These are phyloP conservation scores for Nicotiana sylvestris DNA, from an alignment of 257 asterid species.

Conservation along the genomic window DNA sequence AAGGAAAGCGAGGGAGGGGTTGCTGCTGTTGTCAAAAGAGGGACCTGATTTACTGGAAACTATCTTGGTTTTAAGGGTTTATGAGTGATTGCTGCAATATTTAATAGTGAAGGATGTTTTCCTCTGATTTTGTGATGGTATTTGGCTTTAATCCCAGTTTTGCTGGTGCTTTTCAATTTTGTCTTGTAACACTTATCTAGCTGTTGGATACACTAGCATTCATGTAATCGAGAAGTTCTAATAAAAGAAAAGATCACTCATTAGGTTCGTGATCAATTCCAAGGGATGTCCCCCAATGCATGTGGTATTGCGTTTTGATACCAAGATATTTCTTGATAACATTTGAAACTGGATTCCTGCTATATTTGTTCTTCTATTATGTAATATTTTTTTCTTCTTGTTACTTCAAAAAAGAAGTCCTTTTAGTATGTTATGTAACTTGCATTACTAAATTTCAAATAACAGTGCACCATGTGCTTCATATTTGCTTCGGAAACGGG, in stretches of 20 bases:
- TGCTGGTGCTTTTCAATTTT: neutral
- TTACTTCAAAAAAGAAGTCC: neutral
- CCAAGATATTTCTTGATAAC: neutral
- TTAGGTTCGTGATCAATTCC: neutral
- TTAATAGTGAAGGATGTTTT: neutral
- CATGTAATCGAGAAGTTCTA: neutral
- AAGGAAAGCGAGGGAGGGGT: neutral
- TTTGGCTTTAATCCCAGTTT: neutral
- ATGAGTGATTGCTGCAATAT: neutral
- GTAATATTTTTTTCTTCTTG: neutral
- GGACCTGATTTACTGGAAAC: neutral
- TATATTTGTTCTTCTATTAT: neutral
- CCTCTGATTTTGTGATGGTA: neutral
- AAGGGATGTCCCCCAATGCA: neutral
- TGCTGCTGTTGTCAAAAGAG: neutral
- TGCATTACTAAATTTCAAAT: constrained; percentile 5
- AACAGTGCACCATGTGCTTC: constrained; percentile 94
- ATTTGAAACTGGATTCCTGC: neutral
- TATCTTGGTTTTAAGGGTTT: neutral
- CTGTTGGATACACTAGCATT: neutral
- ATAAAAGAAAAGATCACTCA: too few relatives aligned
- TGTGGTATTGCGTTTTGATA: neutral
- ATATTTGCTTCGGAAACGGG: constrained; percentile 92
- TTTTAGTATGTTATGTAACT: neutral
- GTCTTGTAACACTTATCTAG: too few relatives aligned